These are phyloP conservation scores for Boletus pseudo-olivaceus DNA, from an alignment of 768 basidiomycete species.

Conservation along the genomic window DNA sequence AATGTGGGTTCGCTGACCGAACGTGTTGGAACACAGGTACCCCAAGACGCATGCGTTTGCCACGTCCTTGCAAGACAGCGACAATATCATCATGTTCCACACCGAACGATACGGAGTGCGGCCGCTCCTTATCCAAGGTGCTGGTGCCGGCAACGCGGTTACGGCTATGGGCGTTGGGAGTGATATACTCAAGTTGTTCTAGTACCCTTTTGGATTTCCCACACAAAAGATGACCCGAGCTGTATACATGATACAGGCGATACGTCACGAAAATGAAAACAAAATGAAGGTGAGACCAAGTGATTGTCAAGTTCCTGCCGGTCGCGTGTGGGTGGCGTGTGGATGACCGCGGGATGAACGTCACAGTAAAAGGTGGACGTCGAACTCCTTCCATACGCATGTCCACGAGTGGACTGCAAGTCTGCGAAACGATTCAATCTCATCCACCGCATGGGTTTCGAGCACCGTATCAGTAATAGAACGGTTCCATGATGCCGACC, in stretches of 20 bases:
- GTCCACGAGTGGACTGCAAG: not conserved
- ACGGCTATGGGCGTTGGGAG: constrained; percentile 98
- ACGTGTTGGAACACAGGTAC: constrained; percentile 54
- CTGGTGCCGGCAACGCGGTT: constrained; percentile 96
- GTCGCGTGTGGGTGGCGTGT: constrained; percentile 2
- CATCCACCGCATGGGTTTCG: not conserved
- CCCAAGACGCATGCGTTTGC: constrained; percentile 89
- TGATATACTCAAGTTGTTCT: constrained; percentile 65
- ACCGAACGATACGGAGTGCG: constrained; percentile 86
- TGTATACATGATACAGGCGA: constrained; percentile 3
- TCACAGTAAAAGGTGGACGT: not conserved
- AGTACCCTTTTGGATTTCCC: not conserved
- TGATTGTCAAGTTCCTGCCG: constrained; percentile 2
- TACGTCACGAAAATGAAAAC: not conserved
- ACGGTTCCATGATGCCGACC: not conserved
- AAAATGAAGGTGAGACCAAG: not conserved
- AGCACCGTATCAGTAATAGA: not conserved
- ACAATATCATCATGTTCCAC: constrained; percentile 98
- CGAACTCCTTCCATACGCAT: constrained; percentile 1
- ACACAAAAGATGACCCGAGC: not conserved
- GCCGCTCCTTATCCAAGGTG: constrained; percentile 91
- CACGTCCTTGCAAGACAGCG: constrained; percentile 91
- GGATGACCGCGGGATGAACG: not conserved
- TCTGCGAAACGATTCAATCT: not conserved
- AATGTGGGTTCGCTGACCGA: not conserved